Conservation (phyloP, 2,329 filamentous ascomycete genomes). For the Cladosporium sp. region DNA sequence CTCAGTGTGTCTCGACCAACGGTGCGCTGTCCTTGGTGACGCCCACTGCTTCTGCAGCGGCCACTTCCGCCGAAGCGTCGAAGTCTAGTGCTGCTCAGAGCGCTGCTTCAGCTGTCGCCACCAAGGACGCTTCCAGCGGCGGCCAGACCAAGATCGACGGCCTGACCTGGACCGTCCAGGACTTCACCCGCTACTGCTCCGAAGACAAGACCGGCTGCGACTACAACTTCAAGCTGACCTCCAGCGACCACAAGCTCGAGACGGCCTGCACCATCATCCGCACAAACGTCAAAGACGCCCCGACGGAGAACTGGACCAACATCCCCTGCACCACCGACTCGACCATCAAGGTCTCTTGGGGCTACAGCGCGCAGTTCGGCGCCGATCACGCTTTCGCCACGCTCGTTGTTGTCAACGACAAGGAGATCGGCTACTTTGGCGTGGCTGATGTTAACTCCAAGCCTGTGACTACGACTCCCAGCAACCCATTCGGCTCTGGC, state of each 20-base stretch:
- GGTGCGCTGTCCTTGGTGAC: no score
- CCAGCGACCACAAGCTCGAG: conserved; percentile 18
- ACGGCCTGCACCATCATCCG: conserved; percentile 20
- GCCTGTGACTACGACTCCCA: conserved; percentile 7
- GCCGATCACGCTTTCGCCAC: conserved; percentile 20
- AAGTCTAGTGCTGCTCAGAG: not conserved
- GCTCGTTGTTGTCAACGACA: conserved; percentile 20
- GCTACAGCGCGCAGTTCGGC: conserved; percentile 19
- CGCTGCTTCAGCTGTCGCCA: not conserved
- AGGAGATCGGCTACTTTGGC: conserved; percentile 20
- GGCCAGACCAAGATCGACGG: conserved; percentile 8
- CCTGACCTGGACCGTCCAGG: conserved; percentile 20
- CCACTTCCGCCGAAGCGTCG: conserved; percentile 3
- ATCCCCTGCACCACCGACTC: conserved; percentile 16
- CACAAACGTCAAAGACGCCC: conserved; percentile 14
- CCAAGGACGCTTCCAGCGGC: conserved; percentile 1
- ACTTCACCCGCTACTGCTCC: conserved; percentile 22
- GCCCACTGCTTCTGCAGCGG: conserved; percentile 8
- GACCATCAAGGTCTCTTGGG: conserved; percentile 18
- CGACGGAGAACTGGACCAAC: conserved; percentile 13
- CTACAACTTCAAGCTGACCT: conserved; percentile 22
- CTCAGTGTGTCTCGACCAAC: no score
- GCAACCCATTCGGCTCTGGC: conserved; percentile 18
- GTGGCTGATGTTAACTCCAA: conserved; percentile 18
- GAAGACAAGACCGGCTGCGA: conserved; percentile 19